These are phyloP conservation scores for Cadophora sp. DNA, from an alignment of 2,329 filamentous ascomycete genomes.

Conservation along the genomic window DNA sequence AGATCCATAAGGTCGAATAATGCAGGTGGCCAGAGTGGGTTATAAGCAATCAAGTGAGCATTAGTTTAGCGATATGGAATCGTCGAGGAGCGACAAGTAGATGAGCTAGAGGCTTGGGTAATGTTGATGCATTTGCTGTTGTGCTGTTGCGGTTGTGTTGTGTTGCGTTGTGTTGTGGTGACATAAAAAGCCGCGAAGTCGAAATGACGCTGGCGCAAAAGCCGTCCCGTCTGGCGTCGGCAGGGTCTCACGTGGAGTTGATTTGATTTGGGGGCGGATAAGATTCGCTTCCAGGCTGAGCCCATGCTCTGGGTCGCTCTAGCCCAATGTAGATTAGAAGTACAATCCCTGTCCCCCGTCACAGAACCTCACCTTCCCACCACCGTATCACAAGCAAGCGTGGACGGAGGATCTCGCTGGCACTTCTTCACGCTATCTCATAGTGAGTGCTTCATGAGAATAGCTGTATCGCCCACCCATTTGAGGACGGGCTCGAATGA, in stretches of 20 bases:
- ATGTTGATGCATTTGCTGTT: neutral
- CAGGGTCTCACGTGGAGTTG: neutral
- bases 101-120: neutral
- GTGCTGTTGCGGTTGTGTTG: neutral
- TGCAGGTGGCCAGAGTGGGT: neutral
- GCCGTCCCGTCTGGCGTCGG: slow-evolving; percentile 4
- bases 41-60: neutral
- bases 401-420: neutral
- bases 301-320: neutral
- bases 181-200: neutral
- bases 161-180: neutral
- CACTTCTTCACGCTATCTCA: neutral
- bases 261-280: neutral
- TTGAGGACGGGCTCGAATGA: neutral
- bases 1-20: neutral
- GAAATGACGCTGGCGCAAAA: slow-evolving; percentile 8
- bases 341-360: neutral
- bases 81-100: neutral
- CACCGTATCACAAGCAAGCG: slow-evolving; percentile 1
- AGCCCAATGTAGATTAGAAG: neutral
- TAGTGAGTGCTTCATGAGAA: neutral
- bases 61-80: neutral
- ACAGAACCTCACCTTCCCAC: neutral
- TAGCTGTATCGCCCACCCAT: neutral
- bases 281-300: neutral